Evolutionary conservation across 257 asterid species (phyloP).

Genomic region (Cynanchum wilfordii): DNA sequence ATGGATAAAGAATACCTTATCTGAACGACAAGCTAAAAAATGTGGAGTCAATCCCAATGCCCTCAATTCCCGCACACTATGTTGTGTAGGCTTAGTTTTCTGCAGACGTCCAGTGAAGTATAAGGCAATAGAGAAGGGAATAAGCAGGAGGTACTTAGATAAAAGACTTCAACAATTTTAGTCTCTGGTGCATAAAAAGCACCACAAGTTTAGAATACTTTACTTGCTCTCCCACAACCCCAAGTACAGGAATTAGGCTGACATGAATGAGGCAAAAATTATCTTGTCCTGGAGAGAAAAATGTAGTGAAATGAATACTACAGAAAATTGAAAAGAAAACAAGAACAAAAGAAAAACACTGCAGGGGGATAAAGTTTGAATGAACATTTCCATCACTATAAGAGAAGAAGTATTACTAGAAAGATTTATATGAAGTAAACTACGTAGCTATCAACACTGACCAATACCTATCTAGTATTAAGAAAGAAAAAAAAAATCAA

Average conservation of each 20-base stretch:
- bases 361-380: neutral
- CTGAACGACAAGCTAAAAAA: slow-evolving; percentile 92
- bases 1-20: slow-evolving; percentile 44
- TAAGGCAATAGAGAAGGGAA: neutral
- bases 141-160: neutral
- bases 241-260: slow-evolving; percentile 92
- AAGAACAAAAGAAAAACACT: neutral
- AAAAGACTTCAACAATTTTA: neutral
- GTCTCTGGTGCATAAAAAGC: slow-evolving; percentile 1
- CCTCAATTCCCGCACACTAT: slow-evolving; percentile 88
- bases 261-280: slow-evolving; percentile 95
- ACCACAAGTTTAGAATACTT: slow-evolving; percentile 21
- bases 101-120: slow-evolving; percentile 2
- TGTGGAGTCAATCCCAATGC: slow-evolving; percentile 92
- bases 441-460: neutral
- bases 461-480: neutral
- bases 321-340: neutral
- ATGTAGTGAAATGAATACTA: neutral
- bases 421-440: neutral
- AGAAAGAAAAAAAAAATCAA: neutral
- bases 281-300: slow-evolving; percentile 54
- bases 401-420: neutral
- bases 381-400: neutral
- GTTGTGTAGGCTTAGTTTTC: slow-evolving; percentile 96
- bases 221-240: slow-evolving; percentile 99